Percentiles rank a stretch among this genome's conserved stretches.
These are phyloP conservation scores for Candida maesae DNA, from an alignment of 805 yeast species.

Conservation along the genomic window DNA sequence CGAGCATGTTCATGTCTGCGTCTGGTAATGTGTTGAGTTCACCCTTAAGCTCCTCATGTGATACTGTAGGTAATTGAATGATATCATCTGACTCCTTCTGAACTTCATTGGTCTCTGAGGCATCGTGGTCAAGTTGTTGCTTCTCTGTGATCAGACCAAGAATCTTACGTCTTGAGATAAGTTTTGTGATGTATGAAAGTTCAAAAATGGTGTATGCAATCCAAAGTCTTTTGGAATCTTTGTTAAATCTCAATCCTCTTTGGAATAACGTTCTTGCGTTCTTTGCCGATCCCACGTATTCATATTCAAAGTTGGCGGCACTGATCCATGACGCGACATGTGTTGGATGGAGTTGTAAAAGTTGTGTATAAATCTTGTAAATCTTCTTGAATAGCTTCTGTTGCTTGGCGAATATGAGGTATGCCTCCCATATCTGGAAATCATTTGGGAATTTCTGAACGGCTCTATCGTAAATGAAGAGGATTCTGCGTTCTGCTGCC, in stretches of 20 bases:
- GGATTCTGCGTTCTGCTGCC: constrained; percentile 78
- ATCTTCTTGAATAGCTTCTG: constrained; percentile 68
- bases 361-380: constrained; percentile 70
- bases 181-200: constrained; percentile 76
- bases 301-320: constrained; percentile 93
- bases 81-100: constrained; percentile 21
- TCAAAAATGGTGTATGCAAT: constrained; percentile 84
- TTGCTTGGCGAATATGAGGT: constrained; percentile 63
- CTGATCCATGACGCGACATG: constrained; percentile 89
- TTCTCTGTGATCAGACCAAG: constrained; percentile 73
- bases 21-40: constrained; percentile 77
- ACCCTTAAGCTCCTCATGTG: constrained; percentile 54
- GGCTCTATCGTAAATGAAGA: constrained; percentile 81
- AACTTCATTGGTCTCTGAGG: constrained; percentile 26
- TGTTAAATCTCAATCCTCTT: constrained; percentile 78
- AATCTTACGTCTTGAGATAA: constrained; percentile 78
- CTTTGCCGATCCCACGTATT: constrained; percentile 79
- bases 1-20: constrained; percentile 79
- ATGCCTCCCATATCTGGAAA: constrained; percentile 71
- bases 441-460: constrained; percentile 76
- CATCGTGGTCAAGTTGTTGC: constrained; percentile 52
- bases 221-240: constrained; percentile 73
- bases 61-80: constrained; percentile 43
- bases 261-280: constrained; percentile 87
- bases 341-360: constrained; percentile 86